Conservation (phyloP, 768 basidiomycete genomes). For the Hericium alpestre region DNA sequence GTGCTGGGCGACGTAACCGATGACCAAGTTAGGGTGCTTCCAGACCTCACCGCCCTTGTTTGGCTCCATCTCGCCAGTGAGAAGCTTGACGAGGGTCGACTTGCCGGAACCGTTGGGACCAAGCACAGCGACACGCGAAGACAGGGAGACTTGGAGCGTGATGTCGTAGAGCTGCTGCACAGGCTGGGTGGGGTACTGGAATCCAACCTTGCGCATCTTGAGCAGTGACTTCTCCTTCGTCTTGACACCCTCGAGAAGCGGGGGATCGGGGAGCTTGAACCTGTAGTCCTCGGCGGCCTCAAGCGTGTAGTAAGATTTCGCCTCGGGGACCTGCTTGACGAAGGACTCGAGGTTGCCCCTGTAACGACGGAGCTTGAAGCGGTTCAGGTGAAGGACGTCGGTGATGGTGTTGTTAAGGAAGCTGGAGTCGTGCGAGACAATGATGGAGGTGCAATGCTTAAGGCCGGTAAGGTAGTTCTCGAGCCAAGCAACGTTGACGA, state of each 20-base stretch:
- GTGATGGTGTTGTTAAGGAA: conserved; percentile 99
- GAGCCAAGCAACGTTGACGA: conserved; percentile 95
- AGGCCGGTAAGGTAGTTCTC: conserved; percentile 85
- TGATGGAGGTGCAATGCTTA: conserved; percentile 91
- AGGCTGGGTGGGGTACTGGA: conserved; percentile 84
- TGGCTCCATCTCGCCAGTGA: conserved; percentile 92
- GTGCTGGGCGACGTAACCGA: conserved; percentile 97
- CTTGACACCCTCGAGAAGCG: conserved; percentile 98
- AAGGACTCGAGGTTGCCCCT: conserved; percentile 92
- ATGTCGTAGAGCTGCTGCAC: conserved; percentile 92
- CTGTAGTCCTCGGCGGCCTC: conserved; percentile 94
- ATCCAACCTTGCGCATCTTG: conserved; percentile 96
- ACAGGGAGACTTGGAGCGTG: conserved; percentile 92
- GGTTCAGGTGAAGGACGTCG: conserved; percentile 93
- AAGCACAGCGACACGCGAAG: conserved; percentile 95
- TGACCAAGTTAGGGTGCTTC: conserved; percentile 99
- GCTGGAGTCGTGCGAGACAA: conserved; percentile 94
- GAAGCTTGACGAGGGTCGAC: conserved; percentile 91
- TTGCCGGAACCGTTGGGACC: conserved; percentile 99
- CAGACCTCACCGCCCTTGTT: conserved; percentile 96
- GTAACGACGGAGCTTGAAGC: conserved; percentile 95
- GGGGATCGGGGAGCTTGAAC: conserved; percentile 96
- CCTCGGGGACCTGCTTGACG: conserved; percentile 90
- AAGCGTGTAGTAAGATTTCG: conserved; percentile 95
- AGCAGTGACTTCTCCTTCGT: conserved; percentile 96